Base-by-base conservation (phyloP, 805 yeast species). In the Metschnikowia lunata region DNA sequence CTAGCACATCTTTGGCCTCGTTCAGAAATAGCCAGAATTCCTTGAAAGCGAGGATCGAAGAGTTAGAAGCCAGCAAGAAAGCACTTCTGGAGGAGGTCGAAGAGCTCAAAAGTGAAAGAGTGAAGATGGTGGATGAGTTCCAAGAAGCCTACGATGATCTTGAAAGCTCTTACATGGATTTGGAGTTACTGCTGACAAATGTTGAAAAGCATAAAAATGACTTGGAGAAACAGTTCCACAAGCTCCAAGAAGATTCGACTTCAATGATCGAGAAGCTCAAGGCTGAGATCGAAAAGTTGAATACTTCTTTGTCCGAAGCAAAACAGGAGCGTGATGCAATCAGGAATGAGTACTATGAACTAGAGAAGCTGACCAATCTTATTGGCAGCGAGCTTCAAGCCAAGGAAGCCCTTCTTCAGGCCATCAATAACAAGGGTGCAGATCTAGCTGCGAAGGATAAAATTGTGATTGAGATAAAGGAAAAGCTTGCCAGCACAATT, bases 111-210 rank as follows among this genome's bases (percentile, higher is more conserved):
- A 60, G 37, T 51, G 51, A 26, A 26, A 49, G 39, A 48, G 13
- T 50, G 56, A 43, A 63, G 54, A 47, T 52, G 46, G 12, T 39
- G 59, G 42, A 60, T 54, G 49, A 37, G 36, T 26, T 64, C 59
- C 37, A 62, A 54, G 39, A 49, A 9, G 42, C 54, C 14, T 46
- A 47, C 37, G 48, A 52, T 23, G 49, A 46, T 9, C 33, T 49
- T 18, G 61, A 58, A 26, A 52, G 47, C 26, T 30, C 44, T 7
- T 43, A 43, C 36, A 43, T 50, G 46, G 54, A 50, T 28, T 38
- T 50, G 26, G 54, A 50, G 31, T 37, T 50, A 8, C 44, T 34
- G 50, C 43, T 37, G 32, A 37, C 42, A 8, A 50, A 50, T 15
- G 45, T 46, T 12, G 54, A 54, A 23, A 43, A 40, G 18, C 45